Evolutionary conservation across 108 stramenopile genomes (phyloP).

Genomic region (Fistulifera pelliculosa): DNA sequence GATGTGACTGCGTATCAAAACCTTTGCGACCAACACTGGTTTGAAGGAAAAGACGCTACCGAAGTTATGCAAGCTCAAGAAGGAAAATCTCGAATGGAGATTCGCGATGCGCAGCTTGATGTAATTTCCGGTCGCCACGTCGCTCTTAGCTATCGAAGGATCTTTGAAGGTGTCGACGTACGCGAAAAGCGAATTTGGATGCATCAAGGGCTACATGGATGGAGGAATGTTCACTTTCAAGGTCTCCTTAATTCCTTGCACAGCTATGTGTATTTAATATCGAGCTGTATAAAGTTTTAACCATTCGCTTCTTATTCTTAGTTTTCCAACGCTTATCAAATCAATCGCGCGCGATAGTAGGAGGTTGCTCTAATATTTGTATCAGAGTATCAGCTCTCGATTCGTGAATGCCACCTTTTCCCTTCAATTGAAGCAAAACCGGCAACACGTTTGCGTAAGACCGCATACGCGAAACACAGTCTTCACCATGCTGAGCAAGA

Average conservation of each 20-base stretch:
- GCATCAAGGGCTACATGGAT: conserved; percentile 29
- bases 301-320: too few relatives aligned
- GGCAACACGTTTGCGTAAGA: neutral
- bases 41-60: conserved; percentile 7
- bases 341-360: neutral
- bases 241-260: conserved; percentile 11
- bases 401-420: conserved; percentile 9
- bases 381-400: conserved; percentile 1
- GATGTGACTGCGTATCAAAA: conserved; percentile 24
- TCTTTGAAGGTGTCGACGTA: conserved; percentile 13
- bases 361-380: neutral
- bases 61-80: conserved; percentile 21
- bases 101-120: conserved; percentile 41
- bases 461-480: neutral
- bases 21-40: conserved; percentile 35
- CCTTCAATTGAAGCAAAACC: neutral
- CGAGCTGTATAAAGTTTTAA: too few relatives aligned
- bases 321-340: too few relatives aligned
- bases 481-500: conserved; percentile 3
- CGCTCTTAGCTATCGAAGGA: conserved; percentile 49
- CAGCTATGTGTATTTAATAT: too few relatives aligned
- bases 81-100: conserved; percentile 1
- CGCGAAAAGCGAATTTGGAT: conserved; percentile 45
- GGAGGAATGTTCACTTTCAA: conserved; percentile 39
- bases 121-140: conserved; percentile 55